Evolutionary conservation across 805 yeast genomes (phyloP), one percentile per base, ranked within the genome.

Genomic region (Yarrowia sp.): DNA sequence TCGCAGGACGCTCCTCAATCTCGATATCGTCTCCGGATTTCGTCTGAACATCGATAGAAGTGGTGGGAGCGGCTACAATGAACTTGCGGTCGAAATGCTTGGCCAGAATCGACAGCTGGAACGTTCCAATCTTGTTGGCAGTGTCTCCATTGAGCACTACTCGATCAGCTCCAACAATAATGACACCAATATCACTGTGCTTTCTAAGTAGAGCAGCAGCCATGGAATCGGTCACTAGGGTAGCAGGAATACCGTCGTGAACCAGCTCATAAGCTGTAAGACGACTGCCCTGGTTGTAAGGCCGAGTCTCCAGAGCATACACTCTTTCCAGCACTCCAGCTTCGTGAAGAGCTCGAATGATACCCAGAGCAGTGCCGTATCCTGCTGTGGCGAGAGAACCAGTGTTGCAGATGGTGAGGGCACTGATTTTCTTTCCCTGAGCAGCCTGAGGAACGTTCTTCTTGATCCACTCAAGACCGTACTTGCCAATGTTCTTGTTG

Each of bases 301-400:
- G 99, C 70, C 99, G 83, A 0, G 99, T 93, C 74, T 93, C 99
- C 71, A 93, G 81, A 6, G 97, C 93, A 70, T 86, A 95, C 0
- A 87, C 95, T 58, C 86, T 91, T 9, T 83, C 80, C 68, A 93
- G 76, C 72, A 80, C 81, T 48, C 85, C 83, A 0, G 77, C 69
- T 0, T 75, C 68, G 63, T 75, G 83, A 67, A 89, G 79, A 0
- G 96, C 85, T 69, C 98, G 84, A 43, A 93, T 85, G 28, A 95
- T 90, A 13, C 99, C 98, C 35, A 93, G 80, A 0, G 98, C 98
- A 5, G 99, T 93, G 35, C 99, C 99, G 74, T 92, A 93, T 1
- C 98, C 98, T 4, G 98, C 90, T 1, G 99, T 93, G 0, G 99
- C 99, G 66, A 93, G 79, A 0, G 98, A 90, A 0, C 99, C 99